phyloP scores from a whole-genome alignment of 495 filamentous ascomycete species.

The Trichocladium antarcticum region DNA sequence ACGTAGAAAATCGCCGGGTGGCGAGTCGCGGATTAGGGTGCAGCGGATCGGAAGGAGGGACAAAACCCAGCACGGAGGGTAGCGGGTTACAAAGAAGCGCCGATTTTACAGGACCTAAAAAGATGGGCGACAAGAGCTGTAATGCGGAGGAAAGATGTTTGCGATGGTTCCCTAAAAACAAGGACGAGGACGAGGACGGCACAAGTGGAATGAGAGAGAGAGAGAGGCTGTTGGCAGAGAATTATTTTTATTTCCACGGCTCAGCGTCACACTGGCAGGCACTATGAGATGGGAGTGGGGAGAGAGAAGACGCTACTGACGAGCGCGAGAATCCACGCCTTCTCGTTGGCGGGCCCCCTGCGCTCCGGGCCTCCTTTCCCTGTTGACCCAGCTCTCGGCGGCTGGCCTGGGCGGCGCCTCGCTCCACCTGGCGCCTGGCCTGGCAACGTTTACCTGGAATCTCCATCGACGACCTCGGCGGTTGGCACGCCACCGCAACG shows the following conservation, averaged over 20 bases:
- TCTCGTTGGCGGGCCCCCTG: constrained; percentile 10
- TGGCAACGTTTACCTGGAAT: too few relatives aligned
- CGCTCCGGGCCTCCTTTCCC: constrained; percentile 1
- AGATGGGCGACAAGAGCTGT: background rate
- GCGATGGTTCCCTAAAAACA: background rate
- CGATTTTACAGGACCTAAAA: background rate
- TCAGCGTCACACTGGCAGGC: constrained; percentile 10
- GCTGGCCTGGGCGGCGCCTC: constrained; percentile 1
- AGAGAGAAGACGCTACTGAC: constrained; percentile 17
- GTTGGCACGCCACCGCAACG: constrained; percentile 3
- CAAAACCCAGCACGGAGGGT: background rate
- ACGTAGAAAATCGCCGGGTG: constrained; percentile 4
- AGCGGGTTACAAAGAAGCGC: background rate
- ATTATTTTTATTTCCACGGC: constrained; percentile 28
- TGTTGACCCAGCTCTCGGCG: constrained; percentile 11
- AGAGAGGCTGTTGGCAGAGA: constrained; percentile 19
- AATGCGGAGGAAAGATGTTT: background rate
- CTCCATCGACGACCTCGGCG: background rate
- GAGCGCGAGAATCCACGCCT: constrained; percentile 13
- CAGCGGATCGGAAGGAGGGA: constrained; percentile 1
- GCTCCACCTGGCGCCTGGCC: too few relatives aligned
- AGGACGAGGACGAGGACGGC: background rate
- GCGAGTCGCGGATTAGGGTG: background rate
- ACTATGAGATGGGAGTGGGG: constrained; percentile 17
- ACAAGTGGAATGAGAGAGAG: constrained; percentile 4